Conservation (phyloP, 2,329 filamentous ascomycete genomes). For the Penicillium griseofulvum region DNA sequence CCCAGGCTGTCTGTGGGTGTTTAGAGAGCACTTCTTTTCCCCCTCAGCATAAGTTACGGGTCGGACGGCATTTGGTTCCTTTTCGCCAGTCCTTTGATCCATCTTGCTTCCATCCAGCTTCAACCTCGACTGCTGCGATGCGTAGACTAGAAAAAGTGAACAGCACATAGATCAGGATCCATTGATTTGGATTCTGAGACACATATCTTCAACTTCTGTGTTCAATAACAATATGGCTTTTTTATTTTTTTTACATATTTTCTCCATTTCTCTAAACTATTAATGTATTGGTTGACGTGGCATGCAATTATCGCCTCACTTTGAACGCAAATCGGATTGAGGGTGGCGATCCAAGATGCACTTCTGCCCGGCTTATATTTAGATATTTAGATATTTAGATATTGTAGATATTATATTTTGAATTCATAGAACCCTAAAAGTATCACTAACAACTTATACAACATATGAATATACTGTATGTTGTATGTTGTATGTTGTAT, state of each 20-base stretch:
- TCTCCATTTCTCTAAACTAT: background rate
- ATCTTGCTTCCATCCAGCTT: slow-evolving; percentile 16
- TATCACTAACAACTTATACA: background rate
- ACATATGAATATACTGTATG: background rate
- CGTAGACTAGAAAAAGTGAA: slow-evolving; percentile 28
- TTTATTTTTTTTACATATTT: background rate
- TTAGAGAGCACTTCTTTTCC: slow-evolving; percentile 2
- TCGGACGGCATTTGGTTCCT: slow-evolving; percentile 31
- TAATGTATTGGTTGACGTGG: background rate
- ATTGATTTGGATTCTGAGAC: slow-evolving; percentile 15
- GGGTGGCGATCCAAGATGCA: slow-evolving; percentile 1
- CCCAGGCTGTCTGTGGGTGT: slow-evolving; percentile 3
- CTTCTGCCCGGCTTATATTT: background rate
- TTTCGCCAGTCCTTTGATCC: slow-evolving; percentile 27
- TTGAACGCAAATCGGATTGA: background rate
- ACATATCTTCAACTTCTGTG: slow-evolving; percentile 20
- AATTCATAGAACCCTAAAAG: background rate
- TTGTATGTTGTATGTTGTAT: background rate
- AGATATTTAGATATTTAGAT: no score
- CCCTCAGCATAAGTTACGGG: slow-evolving; percentile 21
- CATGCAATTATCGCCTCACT: slow-evolving; percentile 3
- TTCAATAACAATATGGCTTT: slow-evolving; percentile 16
- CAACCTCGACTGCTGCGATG: slow-evolving; percentile 21
- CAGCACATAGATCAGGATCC: slow-evolving; percentile 21
- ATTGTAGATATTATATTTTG: background rate